Base-by-base conservation (phyloP, 2,329 filamentous ascomycete species). In the Magnaporthiopsis rhizophila region DNA sequence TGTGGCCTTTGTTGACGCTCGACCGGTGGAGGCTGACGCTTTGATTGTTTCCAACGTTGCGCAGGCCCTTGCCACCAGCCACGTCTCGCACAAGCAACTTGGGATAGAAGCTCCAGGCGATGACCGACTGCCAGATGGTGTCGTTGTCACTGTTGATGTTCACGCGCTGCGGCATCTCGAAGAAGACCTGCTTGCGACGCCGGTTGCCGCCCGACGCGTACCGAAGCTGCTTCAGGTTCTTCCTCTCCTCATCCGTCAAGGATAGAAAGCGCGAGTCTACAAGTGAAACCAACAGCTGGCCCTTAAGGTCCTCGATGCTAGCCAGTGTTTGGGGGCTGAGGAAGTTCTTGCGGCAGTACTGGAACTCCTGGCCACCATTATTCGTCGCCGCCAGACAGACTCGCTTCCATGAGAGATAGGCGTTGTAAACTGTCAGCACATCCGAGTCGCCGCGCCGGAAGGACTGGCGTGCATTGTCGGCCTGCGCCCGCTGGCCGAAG, bases 221-320 rank as follows among this genome's bases (percentile, higher is more conserved):
- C 18, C 92, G 88, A 65, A 86, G 83, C 72, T 86, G 83, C 69
- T 87, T 88, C 7, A 97, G 81, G 0, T 83, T 79, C 45, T 83
- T 80, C 59, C 89, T 85, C 74, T 97, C 92, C 2, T 89, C 86
- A 0, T 86, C 80, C 0, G 90, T 90, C 2, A 97, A 80, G 13
- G 84, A 85, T 7, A 98, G 78, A 68, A 97, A 90, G 0, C 92
- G 91, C 0, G 92, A 91, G 70, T 98, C 95, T 8, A 89, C 89
- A 0, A 99, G 82, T 0, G 91, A 90, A 2, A 91, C 88, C 1
- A 97, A 81, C 0, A 99, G 85, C 71, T 99, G 95, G 8, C 90
- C 90, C 76, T 98, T 99, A 63, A 98, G 83, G 70, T 99, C 95
- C 74, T 99, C 95, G 68, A 99, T 97, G 67, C 95, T 96, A 60